These are phyloP conservation scores for Rosa multiflora DNA, from an alignment of 306 rosid genomes.

Conservation along the genomic window DNA sequence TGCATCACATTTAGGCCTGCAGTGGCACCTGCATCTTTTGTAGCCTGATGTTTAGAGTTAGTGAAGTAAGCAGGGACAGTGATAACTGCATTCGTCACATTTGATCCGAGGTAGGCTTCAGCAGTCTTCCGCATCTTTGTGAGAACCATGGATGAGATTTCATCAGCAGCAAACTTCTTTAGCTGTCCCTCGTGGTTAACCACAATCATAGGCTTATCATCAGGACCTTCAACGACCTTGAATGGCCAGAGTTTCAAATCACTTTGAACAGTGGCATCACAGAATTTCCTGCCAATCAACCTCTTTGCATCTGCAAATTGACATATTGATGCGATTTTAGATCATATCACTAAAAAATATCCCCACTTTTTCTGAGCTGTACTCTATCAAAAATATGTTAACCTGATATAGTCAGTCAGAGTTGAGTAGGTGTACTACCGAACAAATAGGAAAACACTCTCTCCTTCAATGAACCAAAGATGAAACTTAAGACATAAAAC, in stretches of 20 bases:
- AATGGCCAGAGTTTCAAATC: neutral
- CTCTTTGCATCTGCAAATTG: conserved; percentile 1
- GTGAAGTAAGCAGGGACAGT: too few species aligned
- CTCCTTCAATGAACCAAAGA: neutral
- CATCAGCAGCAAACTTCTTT: neutral
- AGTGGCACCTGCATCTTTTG: too few species aligned
- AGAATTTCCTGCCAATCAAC: neutral
- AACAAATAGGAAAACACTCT: too few species aligned
- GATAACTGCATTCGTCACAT: neutral
- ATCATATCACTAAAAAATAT: neutral
- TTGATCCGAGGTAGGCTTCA: neutral
- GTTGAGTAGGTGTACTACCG: neutral
- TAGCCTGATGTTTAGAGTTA: too few species aligned
- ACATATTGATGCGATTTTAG: neutral
- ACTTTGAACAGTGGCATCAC: neutral
- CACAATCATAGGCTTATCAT: neutral
- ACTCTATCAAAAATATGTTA: neutral
- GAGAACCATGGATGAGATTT: conserved; percentile 5
- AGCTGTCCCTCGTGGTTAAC: neutral
- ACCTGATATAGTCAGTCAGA: neutral
- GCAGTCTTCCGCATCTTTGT: neutral
- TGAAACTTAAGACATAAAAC: neutral
- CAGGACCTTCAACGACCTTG: neutral
- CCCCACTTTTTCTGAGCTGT: neutral
- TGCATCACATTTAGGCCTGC: too few species aligned